Evolutionary conservation across 805 yeast species (phyloP), one percentile per base, ranked within the genome.

Genomic region (Yarrowia sp.): DNA sequence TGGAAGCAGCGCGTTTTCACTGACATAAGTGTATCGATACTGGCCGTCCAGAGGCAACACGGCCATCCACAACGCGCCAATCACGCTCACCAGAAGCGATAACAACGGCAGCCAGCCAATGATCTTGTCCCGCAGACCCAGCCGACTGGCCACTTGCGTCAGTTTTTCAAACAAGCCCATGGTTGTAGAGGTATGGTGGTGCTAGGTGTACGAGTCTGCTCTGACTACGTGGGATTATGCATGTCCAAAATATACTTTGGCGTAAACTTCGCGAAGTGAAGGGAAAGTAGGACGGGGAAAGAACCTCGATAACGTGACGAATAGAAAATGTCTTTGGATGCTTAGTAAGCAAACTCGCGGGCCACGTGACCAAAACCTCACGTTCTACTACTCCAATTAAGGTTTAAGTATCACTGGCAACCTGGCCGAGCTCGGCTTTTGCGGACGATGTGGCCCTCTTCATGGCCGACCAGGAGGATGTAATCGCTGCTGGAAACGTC

Each of bases 1-100:
- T 8, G 99, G 98, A 91, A 95, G 88, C 77, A 95, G 81, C 41
- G 99, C 99, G 78, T 95, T 95, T 76, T 95, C 99, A 8, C 97
- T 89, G 12, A 93, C 89, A 77, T 95, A 95, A 1, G 97, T 92
- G 71, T 82, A 79, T 68, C 98, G 82, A 77, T 81, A 91, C 75
- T 91, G 91, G 22, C 97, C 98, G 16, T 89, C 89, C 73, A 87
- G 71, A 0, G 98, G 97, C 63, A 92, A 80, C 26, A 79, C 74
- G 5, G 83, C 78, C 14, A 95, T 79, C 86, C 90, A 85, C 0
- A 80, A 75, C 10, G 87, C 72, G 8, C 92, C 90, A 11, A 71
- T 70, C 4, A 77, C 15, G 8, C 72, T 73, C 15, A 73, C 73
- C 2, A 75, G 61, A 8, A 75, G 43, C 43, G 80, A 77, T 0